Conservation (phyloP, 2,329 filamentous ascomycete species). For the Chaetomium globosum region DNA sequence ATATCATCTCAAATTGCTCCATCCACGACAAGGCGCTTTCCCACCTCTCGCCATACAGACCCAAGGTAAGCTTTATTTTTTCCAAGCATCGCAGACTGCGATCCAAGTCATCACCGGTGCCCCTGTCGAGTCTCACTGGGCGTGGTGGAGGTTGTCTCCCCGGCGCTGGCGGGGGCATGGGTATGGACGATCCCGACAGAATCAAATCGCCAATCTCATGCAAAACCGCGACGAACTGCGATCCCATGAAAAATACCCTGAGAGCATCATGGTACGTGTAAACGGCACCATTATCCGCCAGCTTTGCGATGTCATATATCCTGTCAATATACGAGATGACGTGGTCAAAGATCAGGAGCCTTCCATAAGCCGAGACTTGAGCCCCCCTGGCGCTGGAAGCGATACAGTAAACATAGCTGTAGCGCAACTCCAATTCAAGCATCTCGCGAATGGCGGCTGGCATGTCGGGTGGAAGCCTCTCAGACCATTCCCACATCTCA, state of each 20-base stretch:
- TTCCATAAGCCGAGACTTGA: slow-evolving; percentile 72
- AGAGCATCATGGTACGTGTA: slow-evolving; percentile 88
- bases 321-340: slow-evolving; percentile 78
- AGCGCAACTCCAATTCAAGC: slow-evolving; percentile 85
- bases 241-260: slow-evolving; percentile 75
- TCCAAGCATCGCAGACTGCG: slow-evolving; percentile 60
- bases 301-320: slow-evolving; percentile 68
- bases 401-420: slow-evolving; percentile 87
- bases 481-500: slow-evolving; percentile 79
- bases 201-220: slow-evolving; percentile 60
- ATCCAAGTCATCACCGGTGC: slow-evolving; percentile 54
- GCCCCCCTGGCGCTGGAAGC: slow-evolving; percentile 77
- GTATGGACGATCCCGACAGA: slow-evolving; percentile 53
- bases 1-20: slow-evolving; percentile 56
- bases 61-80: slow-evolving; percentile 56
- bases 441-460: slow-evolving; percentile 69
- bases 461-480: slow-evolving; percentile 69
- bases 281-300: slow-evolving; percentile 63
- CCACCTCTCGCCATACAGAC: slow-evolving; percentile 63
- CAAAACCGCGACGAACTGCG: slow-evolving; percentile 64
- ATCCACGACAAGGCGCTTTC: slow-evolving; percentile 58
- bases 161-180: slow-evolving; percentile 48
- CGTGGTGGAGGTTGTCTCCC: slow-evolving; percentile 58
- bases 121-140: slow-evolving; percentile 46
- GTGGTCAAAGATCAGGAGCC: slow-evolving; percentile 82